Evolutionary conservation across 2,329 filamentous ascomycete genomes (phyloP), one percentile per base, ranked within the genome.

Genomic region (Epichloe brachyelytri): DNA sequence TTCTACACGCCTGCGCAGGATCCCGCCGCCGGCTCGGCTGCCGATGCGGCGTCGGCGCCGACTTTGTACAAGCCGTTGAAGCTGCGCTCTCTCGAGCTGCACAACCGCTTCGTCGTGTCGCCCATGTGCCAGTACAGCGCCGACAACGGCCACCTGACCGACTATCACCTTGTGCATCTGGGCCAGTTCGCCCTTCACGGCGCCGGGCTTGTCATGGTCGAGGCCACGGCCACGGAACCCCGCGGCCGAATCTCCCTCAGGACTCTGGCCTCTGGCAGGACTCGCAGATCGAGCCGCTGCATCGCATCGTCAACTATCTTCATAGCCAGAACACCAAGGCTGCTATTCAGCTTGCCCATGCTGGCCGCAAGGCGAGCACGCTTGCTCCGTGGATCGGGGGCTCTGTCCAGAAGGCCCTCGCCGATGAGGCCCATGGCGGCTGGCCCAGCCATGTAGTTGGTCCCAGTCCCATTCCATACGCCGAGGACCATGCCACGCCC

Each of bases 201-300:
- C 12, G 83, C 86, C 0, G 85, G 80, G 2, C 71, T 95, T 15
- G 71, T 83, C 43, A 78, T 89, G 53, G 73, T 90, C 51, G 90
- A 95, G 70, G 88, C 89, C 22, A 90, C 86, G 1, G 74, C 82
- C 30, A 85, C 95, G 0, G 73, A 79, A 10, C 68, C 86, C 6
- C 81, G 89, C 58, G 89, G 89, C 30, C 79, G 90, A 49, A 95
- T 95, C 70, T 85, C 86, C 88, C 88, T 1, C 75, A 90, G 63
- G 86, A 91, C 63, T 69, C 72, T 14, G 88, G 90, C 0, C 69
- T 96, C 6, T 96, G 89, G 90, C 75, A 85, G 54, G 90, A 95
- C 65, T 80, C 76, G 30, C 90, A 96, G 65, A 83, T 90, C 53
- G 82, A 77, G 55, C 82, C 83, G 0, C 69, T 94, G 51, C 78